These are phyloP conservation scores for Claviceps sp. DNA, from an alignment of 2,329 filamentous ascomycete genomes.

Conservation along the genomic window DNA sequence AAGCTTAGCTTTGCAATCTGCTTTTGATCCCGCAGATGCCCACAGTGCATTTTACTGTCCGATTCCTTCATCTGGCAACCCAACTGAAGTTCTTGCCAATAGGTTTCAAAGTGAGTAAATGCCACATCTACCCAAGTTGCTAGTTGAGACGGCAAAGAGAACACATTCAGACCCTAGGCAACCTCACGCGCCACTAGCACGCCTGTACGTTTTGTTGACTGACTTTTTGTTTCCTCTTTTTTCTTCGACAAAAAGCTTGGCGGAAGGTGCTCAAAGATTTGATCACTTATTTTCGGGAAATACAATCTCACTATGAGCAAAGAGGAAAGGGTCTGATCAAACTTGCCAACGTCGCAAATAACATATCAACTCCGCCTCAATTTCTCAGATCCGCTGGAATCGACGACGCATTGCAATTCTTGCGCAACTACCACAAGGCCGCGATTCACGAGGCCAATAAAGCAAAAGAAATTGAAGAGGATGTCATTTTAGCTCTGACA, in stretches of 20 bases:
- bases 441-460: constrained; percentile 72
- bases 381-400: constrained; percentile 77
- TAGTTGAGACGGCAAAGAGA: neutral
- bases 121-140: neutral
- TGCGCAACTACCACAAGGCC: constrained; percentile 72
- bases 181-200: neutral
- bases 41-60: constrained; percentile 84
- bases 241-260: constrained; percentile 50
- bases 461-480: constrained; percentile 77
- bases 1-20: constrained; percentile 61
- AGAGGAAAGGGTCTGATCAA: constrained; percentile 72
- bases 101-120: constrained; percentile 66
- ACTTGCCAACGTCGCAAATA: constrained; percentile 72
- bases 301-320: constrained; percentile 78
- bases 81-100: constrained; percentile 75
- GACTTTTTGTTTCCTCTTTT: neutral
- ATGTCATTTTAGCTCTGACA: constrained; percentile 78
- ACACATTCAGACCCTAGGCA: too few relatives aligned
- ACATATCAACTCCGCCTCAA: constrained; percentile 56
- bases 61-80: constrained; percentile 73
- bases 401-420: constrained; percentile 68
- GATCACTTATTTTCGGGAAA: constrained; percentile 85
- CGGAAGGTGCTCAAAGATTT: constrained; percentile 89
- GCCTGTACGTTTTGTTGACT: neutral
- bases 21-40: constrained; percentile 51